Base-by-base conservation (phyloP, 495 filamentous ascomycete genomes). In the Aspergillus biplanus region DNA sequence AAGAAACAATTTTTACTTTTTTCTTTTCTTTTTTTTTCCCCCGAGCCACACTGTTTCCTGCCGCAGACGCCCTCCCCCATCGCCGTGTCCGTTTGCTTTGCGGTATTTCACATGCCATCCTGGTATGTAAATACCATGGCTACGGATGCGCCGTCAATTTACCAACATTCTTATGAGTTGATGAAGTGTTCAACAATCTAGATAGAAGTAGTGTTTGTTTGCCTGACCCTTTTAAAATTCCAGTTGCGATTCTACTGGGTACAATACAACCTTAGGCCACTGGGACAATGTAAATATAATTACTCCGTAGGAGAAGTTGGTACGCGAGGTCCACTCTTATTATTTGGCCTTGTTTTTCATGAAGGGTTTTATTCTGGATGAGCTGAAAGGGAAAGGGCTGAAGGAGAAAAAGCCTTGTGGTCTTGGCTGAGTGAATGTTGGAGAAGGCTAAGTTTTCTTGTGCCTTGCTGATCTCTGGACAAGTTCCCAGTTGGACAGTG, bases 71-170 rank as follows among this genome's bases (percentile, higher is more conserved):
- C 8, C 4, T 44, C 39, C 39, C 2, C 39, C 2, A 15, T 6
- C 21, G 21, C 47, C 13, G 3, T 50, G 15, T 42, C 39, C 16
- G 59, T 15, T 37, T 44, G 37, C 33, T 46, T 27, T 27, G 32
- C n/a, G 48, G 54, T 58, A 62, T 54, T 66, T 59, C n/a, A 64
- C 70, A 73, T 70, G 64, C 71, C 70, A 59, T 42, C 33, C 56
- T 61, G 67, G 72, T 73, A 71, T 76, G 65, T 71, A 58, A 65
- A 72, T 72, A 68, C 66, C 68, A 65, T 64, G 52, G 50, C 50
- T 47, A 50, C 47, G 27, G 27, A 50, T 50, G 47, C 47, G 18
- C 15, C 37, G 3, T 49, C 5, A n/a, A 8, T 49, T 18, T 18
- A 21, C 11, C 47, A 50, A 50, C 47, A 50, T 50, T 50, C 47